Conservation (phyloP, 305 asterid species). For the Fraxinus albicans region DNA sequence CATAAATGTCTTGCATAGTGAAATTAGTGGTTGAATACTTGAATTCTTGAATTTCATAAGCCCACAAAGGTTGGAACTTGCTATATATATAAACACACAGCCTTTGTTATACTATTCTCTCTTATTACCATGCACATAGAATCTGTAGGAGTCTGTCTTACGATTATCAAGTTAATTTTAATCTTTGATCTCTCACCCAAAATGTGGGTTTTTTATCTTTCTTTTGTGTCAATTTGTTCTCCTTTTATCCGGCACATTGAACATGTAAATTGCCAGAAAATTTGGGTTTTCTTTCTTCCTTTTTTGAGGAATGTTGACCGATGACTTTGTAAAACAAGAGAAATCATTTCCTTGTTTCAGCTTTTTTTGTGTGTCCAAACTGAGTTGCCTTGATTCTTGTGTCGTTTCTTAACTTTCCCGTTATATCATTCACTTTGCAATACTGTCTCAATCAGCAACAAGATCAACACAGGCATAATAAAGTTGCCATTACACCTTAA, state of each 20-base stretch:
- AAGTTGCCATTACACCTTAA: background rate
- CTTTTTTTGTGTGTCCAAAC: background rate
- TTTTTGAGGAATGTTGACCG: background rate
- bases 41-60: background rate
- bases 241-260: background rate
- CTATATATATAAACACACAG: background rate
- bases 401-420: background rate
- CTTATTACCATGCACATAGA: background rate
- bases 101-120: background rate
- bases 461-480: background rate
- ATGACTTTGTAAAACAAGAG: background rate
- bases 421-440: conserved; percentile 11
- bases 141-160: background rate
- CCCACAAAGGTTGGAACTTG: background rate
- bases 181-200: background rate
- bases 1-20: background rate
- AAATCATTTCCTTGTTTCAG: background rate
- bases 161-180: background rate
- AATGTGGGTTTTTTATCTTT: background rate
- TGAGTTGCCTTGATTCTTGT: background rate
- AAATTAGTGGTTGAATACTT: background rate
- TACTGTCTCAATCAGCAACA: background rate
- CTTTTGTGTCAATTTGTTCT: background rate
- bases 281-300: background rate
- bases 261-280: background rate